These are phyloP conservation scores for Lenzites betulinus DNA, from an alignment of 768 basidiomycete species.

Conservation along the genomic window DNA sequence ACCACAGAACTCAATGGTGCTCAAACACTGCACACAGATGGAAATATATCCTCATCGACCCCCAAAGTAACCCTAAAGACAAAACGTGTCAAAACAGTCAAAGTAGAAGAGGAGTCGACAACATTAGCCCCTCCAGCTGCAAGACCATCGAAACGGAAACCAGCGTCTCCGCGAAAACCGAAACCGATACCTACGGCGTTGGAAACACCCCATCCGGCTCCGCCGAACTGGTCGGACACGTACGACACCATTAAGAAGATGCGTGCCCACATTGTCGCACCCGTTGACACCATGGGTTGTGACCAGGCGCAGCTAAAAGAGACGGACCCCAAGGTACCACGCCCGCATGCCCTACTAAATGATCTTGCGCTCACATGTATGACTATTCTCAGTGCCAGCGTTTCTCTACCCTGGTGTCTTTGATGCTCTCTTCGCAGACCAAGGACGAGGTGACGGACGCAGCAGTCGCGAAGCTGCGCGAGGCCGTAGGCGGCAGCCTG, in stretches of 20 bases:
- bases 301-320: slow-evolving; percentile 67
- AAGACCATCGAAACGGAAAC: neutral
- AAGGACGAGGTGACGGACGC: slow-evolving; percentile 88
- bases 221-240: slow-evolving; percentile 38
- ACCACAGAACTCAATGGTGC: neutral
- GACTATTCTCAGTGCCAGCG: slow-evolving; percentile 62
- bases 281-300: slow-evolving; percentile 94
- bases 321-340: slow-evolving; percentile 60
- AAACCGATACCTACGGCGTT: slow-evolving; percentile 18
- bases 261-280: slow-evolving; percentile 71
- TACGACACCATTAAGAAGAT: slow-evolving; percentile 77
- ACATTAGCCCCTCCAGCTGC: neutral
- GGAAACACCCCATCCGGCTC: slow-evolving; percentile 23
- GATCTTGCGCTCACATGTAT: neutral
- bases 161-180: slow-evolving; percentile 16
- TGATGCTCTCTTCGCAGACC: slow-evolving; percentile 96
- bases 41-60: neutral
- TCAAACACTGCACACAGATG: neutral
- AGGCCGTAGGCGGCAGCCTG: slow-evolving; percentile 75
- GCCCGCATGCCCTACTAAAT: slow-evolving; percentile 8
- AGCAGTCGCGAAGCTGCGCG: slow-evolving; percentile 74
- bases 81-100: neutral
- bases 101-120: neutral
- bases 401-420: slow-evolving; percentile 82
- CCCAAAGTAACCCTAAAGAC: neutral